Evolutionary conservation across 495 filamentous ascomycete species (phyloP).

Genomic region (Podospora didyma): DNA sequence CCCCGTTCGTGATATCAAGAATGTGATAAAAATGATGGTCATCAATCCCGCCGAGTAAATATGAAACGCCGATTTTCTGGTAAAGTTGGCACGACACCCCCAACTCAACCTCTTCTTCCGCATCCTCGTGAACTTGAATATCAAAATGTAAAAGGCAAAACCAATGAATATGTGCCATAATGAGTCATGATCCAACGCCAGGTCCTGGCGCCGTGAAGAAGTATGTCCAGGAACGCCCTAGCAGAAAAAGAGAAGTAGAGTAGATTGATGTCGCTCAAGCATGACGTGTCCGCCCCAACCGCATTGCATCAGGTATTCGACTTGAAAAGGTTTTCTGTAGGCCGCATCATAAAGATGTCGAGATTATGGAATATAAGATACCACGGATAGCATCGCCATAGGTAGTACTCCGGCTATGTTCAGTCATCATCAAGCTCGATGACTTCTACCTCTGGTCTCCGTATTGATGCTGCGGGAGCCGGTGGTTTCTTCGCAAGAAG

Average conservation of each 20-base stretch:
- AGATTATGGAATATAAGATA: not conserved
- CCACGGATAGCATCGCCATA: not conserved
- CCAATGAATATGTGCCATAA: slow-evolving; percentile 1
- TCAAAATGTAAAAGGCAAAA: not conserved
- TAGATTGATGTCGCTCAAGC: not conserved
- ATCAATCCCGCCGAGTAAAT: no score
- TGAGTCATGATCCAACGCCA: not conserved
- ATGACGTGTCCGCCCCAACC: no score
- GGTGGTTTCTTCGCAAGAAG: not conserved
- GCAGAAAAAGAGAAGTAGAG: not conserved
- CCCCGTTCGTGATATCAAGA: no score
- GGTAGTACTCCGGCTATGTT: not conserved
- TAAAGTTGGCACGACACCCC: no score
- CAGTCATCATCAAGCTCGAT: slow-evolving; percentile 16
- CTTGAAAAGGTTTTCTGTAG: no score
- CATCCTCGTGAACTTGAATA: no score
- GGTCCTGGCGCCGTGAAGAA: not conserved
- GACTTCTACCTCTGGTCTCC: slow-evolving; percentile 15
- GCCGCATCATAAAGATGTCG: not conserved
- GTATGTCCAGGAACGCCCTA: not conserved
- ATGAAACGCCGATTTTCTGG: no score
- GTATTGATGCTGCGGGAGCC: not conserved
- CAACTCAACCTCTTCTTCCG: no score
- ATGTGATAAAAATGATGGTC: no score
- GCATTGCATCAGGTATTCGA: no score